A percentile compares a stretch with the other conserved stretches of the same genome.
Conservation (phyloP, 495 filamentous ascomycete genomes). For the Diplogelasinospora grovesii region DNA sequence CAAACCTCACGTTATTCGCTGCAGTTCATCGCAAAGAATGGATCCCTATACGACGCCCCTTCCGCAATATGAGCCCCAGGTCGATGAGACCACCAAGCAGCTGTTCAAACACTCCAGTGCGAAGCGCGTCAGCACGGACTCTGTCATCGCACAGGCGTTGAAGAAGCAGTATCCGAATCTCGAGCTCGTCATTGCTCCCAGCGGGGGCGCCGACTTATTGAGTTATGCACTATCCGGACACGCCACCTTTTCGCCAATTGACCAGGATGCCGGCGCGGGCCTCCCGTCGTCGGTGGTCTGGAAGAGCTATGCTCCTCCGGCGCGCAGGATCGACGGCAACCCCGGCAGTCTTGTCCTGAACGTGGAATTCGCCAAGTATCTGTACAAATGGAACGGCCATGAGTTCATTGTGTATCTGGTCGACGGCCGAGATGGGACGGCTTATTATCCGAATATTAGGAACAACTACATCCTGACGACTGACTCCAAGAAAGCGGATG, state of each 20-base stretch:
- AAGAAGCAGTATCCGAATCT: constrained; percentile 45
- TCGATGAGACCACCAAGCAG: constrained; percentile 15
- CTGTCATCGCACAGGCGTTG: constrained; percentile 42
- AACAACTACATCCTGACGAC: constrained; percentile 47
- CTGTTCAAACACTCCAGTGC: constrained; percentile 43
- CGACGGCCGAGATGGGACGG: constrained; percentile 39
- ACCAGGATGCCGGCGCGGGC: constrained; percentile 22
- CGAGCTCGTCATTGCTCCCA: constrained; percentile 38
- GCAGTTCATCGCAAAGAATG: too few relatives aligned
- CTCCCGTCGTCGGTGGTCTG: constrained; percentile 32
- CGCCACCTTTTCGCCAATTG: constrained; percentile 32
- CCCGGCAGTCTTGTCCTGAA: constrained; percentile 35
- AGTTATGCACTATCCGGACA: constrained; percentile 44
- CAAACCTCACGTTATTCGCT: too few relatives aligned
- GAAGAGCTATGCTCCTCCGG: constrained; percentile 42
- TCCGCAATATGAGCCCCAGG: too few relatives aligned
- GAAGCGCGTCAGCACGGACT: constrained; percentile 45
- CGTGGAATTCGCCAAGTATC: constrained; percentile 47
- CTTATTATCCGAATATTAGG: constrained; percentile 18
- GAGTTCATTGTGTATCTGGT: constrained; percentile 50
- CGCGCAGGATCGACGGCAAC: constrained; percentile 41
- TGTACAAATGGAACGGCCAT: constrained; percentile 42
- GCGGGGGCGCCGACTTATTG: constrained; percentile 34
- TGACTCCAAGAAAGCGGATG: constrained; percentile 36
- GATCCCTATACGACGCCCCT: too few relatives aligned